A percentile compares a stretch with the other conserved stretches of the same genome.
These are phyloP conservation scores for Albizia julibrissin DNA, from an alignment of 306 rosid species.

Conservation along the genomic window DNA sequence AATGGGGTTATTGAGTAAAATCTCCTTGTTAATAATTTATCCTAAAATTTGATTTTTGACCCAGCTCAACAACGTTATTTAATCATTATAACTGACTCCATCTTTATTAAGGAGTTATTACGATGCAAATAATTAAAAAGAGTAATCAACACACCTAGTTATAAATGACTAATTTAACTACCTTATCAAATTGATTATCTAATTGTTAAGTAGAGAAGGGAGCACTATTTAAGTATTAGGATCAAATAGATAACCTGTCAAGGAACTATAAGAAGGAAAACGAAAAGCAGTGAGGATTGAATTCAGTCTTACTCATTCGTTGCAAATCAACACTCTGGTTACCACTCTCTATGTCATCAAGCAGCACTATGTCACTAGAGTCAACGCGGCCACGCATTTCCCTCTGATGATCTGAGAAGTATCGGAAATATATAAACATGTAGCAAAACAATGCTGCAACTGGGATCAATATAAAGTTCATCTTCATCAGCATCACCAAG, in stretches of 20 bases:
- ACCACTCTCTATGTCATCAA: neutral
- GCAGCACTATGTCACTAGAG: neutral
- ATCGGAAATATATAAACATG: neutral
- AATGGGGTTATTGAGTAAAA: too few species aligned
- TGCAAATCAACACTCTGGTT: neutral
- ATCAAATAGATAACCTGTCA: neutral
- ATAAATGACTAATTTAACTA: too few species aligned
- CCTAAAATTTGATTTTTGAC: too few species aligned
- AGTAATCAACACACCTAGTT: too few species aligned
- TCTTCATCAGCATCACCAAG: neutral
- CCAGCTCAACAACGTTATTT: too few species aligned
- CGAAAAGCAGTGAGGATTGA: neutral
- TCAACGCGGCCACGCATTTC: neutral
- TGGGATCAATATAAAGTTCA: neutral
- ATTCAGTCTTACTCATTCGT: neutral
- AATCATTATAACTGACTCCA: too few species aligned
- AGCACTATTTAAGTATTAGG: neutral
- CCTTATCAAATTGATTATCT: too few species aligned
- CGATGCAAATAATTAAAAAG: too few species aligned
- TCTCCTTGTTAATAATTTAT: too few species aligned
- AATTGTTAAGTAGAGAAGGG: too few species aligned
- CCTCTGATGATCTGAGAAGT: neutral
- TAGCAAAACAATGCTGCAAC: neutral
- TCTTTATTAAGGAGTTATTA: too few species aligned
- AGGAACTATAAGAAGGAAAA: neutral